Conservation (phyloP, 2,329 filamentous ascomycete species). For the Xylariaceae sp. region DNA sequence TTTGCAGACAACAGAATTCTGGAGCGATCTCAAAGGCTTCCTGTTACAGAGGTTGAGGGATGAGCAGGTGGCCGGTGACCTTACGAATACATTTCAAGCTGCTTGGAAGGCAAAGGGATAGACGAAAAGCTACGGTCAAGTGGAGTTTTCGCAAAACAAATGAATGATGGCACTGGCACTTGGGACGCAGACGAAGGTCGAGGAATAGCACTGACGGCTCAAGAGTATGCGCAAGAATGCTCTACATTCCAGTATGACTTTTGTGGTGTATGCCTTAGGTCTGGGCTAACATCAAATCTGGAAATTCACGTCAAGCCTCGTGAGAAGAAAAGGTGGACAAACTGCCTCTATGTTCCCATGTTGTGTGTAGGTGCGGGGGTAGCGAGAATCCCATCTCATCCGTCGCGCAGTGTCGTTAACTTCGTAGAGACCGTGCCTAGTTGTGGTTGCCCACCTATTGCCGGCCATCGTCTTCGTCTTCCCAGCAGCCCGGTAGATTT, state of each 20-base stretch:
- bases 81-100: constrained; percentile 63
- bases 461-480: constrained; percentile 6
- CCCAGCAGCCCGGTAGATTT: constrained; percentile 2
- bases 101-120: constrained; percentile 58
- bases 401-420: constrained; percentile 22
- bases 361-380: not conserved
- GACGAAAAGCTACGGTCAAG: not conserved
- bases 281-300: constrained; percentile 30
- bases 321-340: constrained; percentile 21
- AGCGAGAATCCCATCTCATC: not conserved
- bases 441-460: constrained; percentile 3
- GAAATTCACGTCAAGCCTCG: constrained; percentile 27
- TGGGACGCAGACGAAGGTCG: no score
- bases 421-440: constrained; percentile 12
- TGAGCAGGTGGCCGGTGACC: constrained; percentile 57
- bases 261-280: constrained; percentile 25
- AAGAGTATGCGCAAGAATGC: constrained; percentile 18
- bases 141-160: no score
- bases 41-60: constrained; percentile 75
- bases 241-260: constrained; percentile 26
- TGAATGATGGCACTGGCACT: no score
- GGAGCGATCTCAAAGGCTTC: constrained; percentile 79
- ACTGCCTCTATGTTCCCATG: constrained; percentile 13
- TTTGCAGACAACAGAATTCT: constrained; percentile 71
- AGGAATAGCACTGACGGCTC: constrained; percentile 1